A percentile compares a stretch with the other conserved stretches of the same genome.
Conservation (phyloP, 2,329 filamentous ascomycete genomes). For the Fusarium keratoplasticum region DNA sequence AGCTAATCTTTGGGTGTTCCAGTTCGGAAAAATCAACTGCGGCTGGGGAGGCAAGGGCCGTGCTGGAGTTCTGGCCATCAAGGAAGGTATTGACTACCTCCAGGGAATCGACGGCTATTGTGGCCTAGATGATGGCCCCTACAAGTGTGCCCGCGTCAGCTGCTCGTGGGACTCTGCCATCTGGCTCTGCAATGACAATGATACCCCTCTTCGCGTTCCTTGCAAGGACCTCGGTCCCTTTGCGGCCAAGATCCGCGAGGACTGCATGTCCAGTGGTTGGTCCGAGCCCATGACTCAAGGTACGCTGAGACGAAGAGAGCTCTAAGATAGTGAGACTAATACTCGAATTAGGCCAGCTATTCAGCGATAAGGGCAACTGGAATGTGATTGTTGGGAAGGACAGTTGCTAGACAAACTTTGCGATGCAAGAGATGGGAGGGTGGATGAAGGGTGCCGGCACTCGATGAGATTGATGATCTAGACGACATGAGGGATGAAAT, state of each 20-base stretch:
- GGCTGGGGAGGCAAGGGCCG: constrained; percentile 1
- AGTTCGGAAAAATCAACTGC: background rate
- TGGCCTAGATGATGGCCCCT: background rate
- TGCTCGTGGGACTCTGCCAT: constrained; percentile 15
- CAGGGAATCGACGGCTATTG: background rate
- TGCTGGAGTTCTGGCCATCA: background rate
- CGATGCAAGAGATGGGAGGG: background rate
- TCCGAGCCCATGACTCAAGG: constrained; percentile 7
- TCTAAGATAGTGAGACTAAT: background rate
- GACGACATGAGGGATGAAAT: too few relatives aligned
- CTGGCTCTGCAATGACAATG: constrained; percentile 15
- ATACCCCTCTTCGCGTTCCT: background rate
- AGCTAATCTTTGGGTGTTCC: background rate
- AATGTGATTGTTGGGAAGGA: constrained; percentile 9
- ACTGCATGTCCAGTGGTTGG: background rate
- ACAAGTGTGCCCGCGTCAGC: constrained; percentile 6
- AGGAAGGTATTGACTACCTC: constrained; percentile 1
- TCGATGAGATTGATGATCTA: background rate
- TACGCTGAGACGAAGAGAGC: background rate
- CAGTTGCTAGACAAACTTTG: background rate
- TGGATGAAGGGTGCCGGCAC: background rate
- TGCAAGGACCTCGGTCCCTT: constrained; percentile 4
- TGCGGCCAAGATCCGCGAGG: background rate
- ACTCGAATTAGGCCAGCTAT: background rate
- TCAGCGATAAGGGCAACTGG: background rate